phyloP scores from a whole-genome alignment of 768 basidiomycete genomes.

The Pleurotus salmoneostramineus region DNA sequence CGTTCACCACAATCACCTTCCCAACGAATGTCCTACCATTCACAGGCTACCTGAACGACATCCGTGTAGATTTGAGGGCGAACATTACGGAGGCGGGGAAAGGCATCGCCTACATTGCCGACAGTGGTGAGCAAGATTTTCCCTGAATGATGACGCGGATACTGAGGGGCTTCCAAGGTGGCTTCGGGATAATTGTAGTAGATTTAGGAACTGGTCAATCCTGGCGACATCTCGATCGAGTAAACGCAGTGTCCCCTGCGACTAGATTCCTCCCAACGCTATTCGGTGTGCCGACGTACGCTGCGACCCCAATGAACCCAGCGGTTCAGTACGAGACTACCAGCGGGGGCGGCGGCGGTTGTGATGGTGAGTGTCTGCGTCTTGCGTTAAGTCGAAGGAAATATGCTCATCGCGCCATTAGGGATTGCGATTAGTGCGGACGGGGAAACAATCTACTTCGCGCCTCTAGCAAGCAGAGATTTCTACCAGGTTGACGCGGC shows the following conservation, averaged over 20 bases:
- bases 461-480: slow-evolving; percentile 9
- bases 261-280: slow-evolving; percentile 12
- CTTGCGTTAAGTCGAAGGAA: not conserved
- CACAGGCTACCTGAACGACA: slow-evolving; percentile 14
- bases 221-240: slow-evolving; percentile 13
- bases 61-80: slow-evolving; percentile 13
- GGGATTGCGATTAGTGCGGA: slow-evolving; percentile 10
- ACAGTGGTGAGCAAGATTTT: slow-evolving; percentile 10
- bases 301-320: slow-evolving; percentile 7
- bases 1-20: slow-evolving; percentile 14
- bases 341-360: slow-evolving; percentile 10
- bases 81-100: slow-evolving; percentile 11
- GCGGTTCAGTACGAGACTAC: slow-evolving; percentile 9
- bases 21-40: slow-evolving; percentile 12
- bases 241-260: slow-evolving; percentile 1
- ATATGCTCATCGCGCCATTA: not conserved
- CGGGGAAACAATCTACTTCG: slow-evolving; percentile 11
- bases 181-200: slow-evolving; percentile 14
- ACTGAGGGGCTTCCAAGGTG: slow-evolving; percentile 1
- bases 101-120: slow-evolving; percentile 14
- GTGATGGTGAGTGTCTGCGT: slow-evolving; percentile 4
- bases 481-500: slow-evolving; percentile 11
- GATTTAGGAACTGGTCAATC: slow-evolving; percentile 15
- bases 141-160: not conserved
- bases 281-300: slow-evolving; percentile 12